phyloP scores from a whole-genome alignment of 495 filamentous ascomycete species.

The Amphirosellinia nigrospora region DNA sequence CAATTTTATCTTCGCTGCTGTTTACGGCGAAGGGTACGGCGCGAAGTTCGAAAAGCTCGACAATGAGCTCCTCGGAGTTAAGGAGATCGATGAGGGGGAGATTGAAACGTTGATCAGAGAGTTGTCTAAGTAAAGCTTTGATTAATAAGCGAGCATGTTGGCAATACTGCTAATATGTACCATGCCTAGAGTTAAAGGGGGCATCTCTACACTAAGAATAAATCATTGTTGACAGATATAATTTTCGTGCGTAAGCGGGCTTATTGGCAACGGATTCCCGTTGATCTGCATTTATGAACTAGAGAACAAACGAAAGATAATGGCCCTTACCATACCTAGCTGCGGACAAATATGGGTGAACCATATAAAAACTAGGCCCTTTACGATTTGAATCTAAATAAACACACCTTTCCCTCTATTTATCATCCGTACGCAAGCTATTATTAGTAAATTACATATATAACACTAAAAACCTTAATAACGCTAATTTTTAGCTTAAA shows the following conservation, averaged over 20 bases:
- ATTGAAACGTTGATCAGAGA: slow-evolving; percentile 4
- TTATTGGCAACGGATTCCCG: too few relatives aligned
- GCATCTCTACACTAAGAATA: neutral
- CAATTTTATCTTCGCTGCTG: slow-evolving; percentile 34
- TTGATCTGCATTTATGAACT: too few relatives aligned
- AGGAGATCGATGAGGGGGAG: slow-evolving; percentile 26
- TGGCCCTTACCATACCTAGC: too few relatives aligned
- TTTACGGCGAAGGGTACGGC: slow-evolving; percentile 46
- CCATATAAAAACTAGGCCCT: too few relatives aligned
- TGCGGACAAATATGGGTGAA: too few relatives aligned
- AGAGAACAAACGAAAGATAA: too few relatives aligned
- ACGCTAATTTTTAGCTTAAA: neutral
- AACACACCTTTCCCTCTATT: too few relatives aligned
- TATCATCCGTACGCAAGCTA: too few relatives aligned
- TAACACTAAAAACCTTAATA: too few relatives aligned
- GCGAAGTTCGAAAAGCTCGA: slow-evolving; percentile 29
- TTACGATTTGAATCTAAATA: too few relatives aligned
- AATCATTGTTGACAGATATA: neutral
- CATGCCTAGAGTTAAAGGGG: neutral
- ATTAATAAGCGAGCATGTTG: neutral
- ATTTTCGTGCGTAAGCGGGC: neutral
- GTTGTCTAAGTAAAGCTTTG: neutral
- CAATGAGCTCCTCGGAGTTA: slow-evolving; percentile 32
- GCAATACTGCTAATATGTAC: neutral
- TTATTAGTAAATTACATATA: too few relatives aligned